A percentile compares a stretch with the other conserved stretches of the same genome.
These are phyloP conservation scores for Maudiozyma pseudohumilis DNA, from an alignment of 805 yeast genomes.

Conservation along the genomic window DNA sequence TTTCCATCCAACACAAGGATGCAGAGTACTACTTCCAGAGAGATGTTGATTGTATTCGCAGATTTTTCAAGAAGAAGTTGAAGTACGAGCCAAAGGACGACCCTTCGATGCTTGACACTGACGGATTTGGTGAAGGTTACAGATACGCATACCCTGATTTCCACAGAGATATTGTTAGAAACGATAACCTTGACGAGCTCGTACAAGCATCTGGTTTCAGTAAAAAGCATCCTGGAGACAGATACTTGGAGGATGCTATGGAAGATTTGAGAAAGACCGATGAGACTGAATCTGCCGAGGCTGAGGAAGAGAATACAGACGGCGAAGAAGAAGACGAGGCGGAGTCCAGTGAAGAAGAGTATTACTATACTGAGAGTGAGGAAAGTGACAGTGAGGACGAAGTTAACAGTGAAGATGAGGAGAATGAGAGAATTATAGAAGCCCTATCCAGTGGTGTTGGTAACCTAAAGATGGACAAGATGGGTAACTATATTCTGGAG, in stretches of 20 bases:
- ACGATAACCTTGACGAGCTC: conserved; percentile 63
- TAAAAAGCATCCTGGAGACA: conserved; percentile 42
- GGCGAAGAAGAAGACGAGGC: conserved; percentile 26
- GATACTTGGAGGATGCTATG: conserved; percentile 71
- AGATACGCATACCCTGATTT: conserved; percentile 71
- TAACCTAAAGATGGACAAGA: conserved; percentile 66
- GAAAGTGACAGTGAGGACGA: conserved; percentile 25
- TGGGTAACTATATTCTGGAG: conserved; percentile 72
- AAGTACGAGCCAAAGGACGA: conserved; percentile 64
- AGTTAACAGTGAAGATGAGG: conserved; percentile 33
- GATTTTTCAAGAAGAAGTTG: conserved; percentile 72
- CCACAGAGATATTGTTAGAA: conserved; percentile 61
- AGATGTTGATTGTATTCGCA: conserved; percentile 83
- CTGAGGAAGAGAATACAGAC: conserved; percentile 50
- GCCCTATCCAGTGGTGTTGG: conserved; percentile 57
- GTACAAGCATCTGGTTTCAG: conserved; percentile 86
- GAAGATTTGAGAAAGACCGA: conserved; percentile 47
- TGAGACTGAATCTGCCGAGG: conserved; percentile 25
- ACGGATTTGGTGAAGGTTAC: conserved; percentile 75
- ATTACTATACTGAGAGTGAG: conserved; percentile 23
- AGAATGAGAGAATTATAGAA: conserved; percentile 54
- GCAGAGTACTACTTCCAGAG: conserved; percentile 83
- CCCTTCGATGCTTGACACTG: conserved; percentile 60
- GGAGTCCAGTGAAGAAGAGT: conserved; percentile 22
- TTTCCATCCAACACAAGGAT: conserved; percentile 82